These are phyloP conservation scores for Thelonectria olida DNA, from an alignment of 2,329 filamentous ascomycete species.

Conservation along the genomic window DNA sequence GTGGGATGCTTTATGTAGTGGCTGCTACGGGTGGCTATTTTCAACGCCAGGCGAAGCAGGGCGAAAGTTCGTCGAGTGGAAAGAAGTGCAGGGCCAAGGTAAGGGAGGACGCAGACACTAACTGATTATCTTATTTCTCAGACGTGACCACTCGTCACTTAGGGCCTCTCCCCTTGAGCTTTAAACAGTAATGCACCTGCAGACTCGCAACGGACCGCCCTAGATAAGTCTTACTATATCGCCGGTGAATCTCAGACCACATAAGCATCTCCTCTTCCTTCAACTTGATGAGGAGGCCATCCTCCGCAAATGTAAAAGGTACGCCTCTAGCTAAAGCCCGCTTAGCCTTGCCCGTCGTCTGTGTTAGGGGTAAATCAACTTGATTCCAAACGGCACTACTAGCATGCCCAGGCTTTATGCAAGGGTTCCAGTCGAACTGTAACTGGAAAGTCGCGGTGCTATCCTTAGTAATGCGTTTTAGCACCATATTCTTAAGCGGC, in stretches of 20 bases:
- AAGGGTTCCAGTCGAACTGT: slow-evolving; percentile 2
- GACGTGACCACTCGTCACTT: too few relatives aligned
- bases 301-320: too few relatives aligned
- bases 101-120: too few relatives aligned
- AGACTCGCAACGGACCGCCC: not conserved
- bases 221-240: not conserved
- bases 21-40: too few relatives aligned
- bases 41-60: too few relatives aligned
- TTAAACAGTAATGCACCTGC: too few relatives aligned
- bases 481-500: not conserved
- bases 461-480: not conserved
- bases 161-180: too few relatives aligned
- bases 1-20: too few relatives aligned
- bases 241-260: not conserved
- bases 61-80: too few relatives aligned
- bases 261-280: not conserved
- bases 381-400: not conserved
- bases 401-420: not conserved
- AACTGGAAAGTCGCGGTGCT: not conserved
- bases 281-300: not conserved
- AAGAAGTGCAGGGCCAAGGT: too few relatives aligned
- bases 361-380: not conserved
- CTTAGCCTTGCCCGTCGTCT: not conserved
- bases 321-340: not conserved
- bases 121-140: too few relatives aligned